Evolutionary conservation across 2,329 filamentous ascomycete species (phyloP).

Genomic region (Pseudogymnoascus sp.): DNA sequence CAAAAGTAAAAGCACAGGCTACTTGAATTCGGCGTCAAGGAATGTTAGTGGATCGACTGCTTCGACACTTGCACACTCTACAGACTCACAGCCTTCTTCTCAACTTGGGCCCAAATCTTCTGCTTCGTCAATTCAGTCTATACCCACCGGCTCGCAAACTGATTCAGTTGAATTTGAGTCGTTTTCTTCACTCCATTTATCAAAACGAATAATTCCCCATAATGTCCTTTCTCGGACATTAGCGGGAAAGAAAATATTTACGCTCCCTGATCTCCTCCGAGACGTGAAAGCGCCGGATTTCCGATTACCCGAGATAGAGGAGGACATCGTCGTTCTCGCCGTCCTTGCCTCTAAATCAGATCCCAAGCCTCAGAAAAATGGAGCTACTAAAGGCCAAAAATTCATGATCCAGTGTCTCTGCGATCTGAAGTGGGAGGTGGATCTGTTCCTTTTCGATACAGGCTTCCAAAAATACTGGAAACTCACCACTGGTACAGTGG

Average conservation of each 20-base stretch:
- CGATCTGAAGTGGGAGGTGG: conserved; percentile 83
- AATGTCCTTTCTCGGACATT: conserved; percentile 70
- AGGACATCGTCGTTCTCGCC: conserved; percentile 82
- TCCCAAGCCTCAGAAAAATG: conserved; percentile 53
- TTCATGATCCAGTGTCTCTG: conserved; percentile 89
- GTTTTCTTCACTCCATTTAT: conserved; percentile 78
- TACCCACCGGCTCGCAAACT: conserved; percentile 28
- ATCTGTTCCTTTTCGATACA: conserved; percentile 84
- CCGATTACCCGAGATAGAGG: conserved; percentile 70
- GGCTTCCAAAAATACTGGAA: conserved; percentile 94
- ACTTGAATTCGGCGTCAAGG: conserved; percentile 19
- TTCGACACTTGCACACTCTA: conserved; percentile 1
- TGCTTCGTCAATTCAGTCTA: conserved; percentile 10
- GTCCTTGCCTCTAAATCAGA: conserved; percentile 84
- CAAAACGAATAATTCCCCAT: conserved; percentile 75
- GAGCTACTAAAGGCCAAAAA: conserved; percentile 49
- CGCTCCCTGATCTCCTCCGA: conserved; percentile 71
- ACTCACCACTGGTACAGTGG: conserved; percentile 77
- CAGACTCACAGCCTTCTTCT: conserved; percentile 11
- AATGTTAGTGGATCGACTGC: conserved; percentile 13
- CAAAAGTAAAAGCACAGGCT: conserved; percentile 33
- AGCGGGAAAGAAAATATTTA: conserved; percentile 66
- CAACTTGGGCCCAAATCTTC: conserved; percentile 10
- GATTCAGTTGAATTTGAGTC: conserved; percentile 67
- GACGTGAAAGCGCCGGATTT: conserved; percentile 77